Conservation (phyloP, 129 eudicot genomes). For the Centella asiatica region DNA sequence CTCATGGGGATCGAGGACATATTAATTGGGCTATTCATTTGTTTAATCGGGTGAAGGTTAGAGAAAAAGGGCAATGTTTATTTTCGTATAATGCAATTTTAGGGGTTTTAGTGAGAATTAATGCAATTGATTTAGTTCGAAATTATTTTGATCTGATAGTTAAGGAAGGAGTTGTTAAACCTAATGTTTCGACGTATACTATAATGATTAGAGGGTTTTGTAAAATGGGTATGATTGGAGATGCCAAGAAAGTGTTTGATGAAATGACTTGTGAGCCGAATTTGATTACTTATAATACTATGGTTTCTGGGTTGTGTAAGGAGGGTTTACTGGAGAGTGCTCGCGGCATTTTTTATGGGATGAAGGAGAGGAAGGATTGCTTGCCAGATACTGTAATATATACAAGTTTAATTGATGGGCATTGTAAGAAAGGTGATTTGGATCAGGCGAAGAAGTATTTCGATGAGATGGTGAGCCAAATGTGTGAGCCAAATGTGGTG, state of each 20-base stretch:
- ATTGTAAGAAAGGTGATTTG: slow-evolving; percentile 41
- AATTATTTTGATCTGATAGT: slow-evolving; percentile 26
- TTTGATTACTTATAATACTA: slow-evolving; percentile 28
- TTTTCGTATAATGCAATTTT: slow-evolving; percentile 48
- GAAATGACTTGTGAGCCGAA: slow-evolving; percentile 37
- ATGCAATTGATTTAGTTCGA: slow-evolving; percentile 26
- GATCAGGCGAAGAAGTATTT: slow-evolving; percentile 37
- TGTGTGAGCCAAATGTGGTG: slow-evolving; percentile 37
- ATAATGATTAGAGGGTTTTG: slow-evolving; percentile 52
- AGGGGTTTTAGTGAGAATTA: slow-evolving; percentile 42
- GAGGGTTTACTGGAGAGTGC: slow-evolving; percentile 37
- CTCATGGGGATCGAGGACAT: slow-evolving; percentile 44
- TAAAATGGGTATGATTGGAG: slow-evolving; percentile 39
- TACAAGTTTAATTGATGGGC: slow-evolving; percentile 55
- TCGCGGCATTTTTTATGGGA: slow-evolving; percentile 24
- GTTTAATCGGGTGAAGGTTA: slow-evolving; percentile 27
- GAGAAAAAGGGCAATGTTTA: slow-evolving; percentile 29
- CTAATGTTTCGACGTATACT: slow-evolving; percentile 46
- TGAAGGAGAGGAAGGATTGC: slow-evolving; percentile 27
- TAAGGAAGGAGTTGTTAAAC: slow-evolving; percentile 23
- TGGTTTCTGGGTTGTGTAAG: slow-evolving; percentile 46
- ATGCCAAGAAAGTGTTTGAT: slow-evolving; percentile 56
- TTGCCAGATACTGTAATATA: slow-evolving; percentile 45
- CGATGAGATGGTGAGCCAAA: slow-evolving; percentile 32
- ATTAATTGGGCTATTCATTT: slow-evolving; percentile 32